Base-by-base conservation (phyloP, 345 rosid species). In the Populus pruinosa region DNA sequence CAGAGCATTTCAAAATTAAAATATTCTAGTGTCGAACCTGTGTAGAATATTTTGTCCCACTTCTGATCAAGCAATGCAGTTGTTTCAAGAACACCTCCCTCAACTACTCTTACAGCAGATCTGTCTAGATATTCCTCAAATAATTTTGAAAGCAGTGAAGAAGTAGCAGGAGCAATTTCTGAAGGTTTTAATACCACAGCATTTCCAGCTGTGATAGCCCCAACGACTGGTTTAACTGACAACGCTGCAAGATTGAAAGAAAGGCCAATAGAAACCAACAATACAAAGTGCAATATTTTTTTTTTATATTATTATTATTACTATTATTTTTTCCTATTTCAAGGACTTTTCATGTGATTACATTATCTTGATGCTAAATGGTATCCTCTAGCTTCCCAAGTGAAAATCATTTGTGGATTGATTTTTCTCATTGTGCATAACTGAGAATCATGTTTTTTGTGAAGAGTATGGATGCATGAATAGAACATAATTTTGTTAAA, bases 141-240 rank as follows among this genome's bases (percentile, higher is more conserved):
- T 55, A 89, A 67, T 55, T 63, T 74, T n/a, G 71, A 59, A 35
- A 89, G 87, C 20, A 87, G 68, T 4, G 78, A 78, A n/a, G 90
- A 87, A 33, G 89, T 83, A 59, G 87, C 88, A 4, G 90, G 90
- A 66, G 92, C 86, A 18, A 87, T 80, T 79, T 87, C 92, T 62
- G 89, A 89, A 73, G 92, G 90, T 74, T 87, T 89, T 35, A 87
- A 74, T 25, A 86, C 92, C 10, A 87, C 86, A 5, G 88, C 86
- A 78, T 89, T 89, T 50, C 92, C 90, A 25, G 92, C 90, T 59
- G 90, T 83, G 27, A 89, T 83, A n/a, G 89, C 92, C 77, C 90
- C 89, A 77, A 94, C 87, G 43, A 94, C 85, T 14, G 97, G 62
- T 21, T 56, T 23, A 56, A n/a, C 23, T 56, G 62, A 56, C 62